Evolutionary conservation across 108 stramenopile species (phyloP), one percentile per base, ranked within the genome.

Genomic region (Fragilaria crotonensis): DNA sequence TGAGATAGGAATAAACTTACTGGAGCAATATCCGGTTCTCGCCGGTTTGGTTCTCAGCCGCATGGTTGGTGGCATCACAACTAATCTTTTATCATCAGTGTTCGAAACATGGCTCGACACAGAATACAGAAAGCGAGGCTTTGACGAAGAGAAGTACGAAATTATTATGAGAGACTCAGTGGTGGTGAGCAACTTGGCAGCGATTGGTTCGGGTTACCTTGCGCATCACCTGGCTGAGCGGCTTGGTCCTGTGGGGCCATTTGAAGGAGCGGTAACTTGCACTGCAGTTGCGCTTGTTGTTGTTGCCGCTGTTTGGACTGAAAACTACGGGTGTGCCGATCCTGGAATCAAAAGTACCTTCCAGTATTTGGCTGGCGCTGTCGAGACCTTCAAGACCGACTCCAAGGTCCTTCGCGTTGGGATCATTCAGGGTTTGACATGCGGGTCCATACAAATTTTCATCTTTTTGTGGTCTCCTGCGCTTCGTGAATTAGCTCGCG

Each of bases 61-160:
- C 45, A 66, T 93, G 58, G 57, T 93, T 36, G 86, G 87, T 21
- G 91, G 91, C 7, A 69, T 93, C 50, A 78, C 85, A 1, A 87
- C 85, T 11, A 77, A 78, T 31, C 62, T 92, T 7, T 48, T 92
- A 2, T 83, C 79, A 52, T 72, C 76, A 21, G 83, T 82, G 25
- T 93, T 93, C 59, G 91, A 93, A 59, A 65, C 83, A 22, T 93
- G 91, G 91, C 67, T 86, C 45, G 87, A 87, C 29, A 69, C 83
- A 7, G 91, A 85, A 60, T 85, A 87, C 54, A 65, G 85, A 30
- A 67, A 67, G n/a, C 45, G 67, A 55, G 87, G 81, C 3, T 87
- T 81, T 49, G 58, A 70, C 18, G 80, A 85, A 32, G 68, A 87
- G 48, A 54, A 78, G 31, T 77, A 76, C 33, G 81, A 83, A 60